These are phyloP conservation scores for Lepidium sativum DNA, from an alignment of 345 rosid genomes.

Conservation along the genomic window DNA sequence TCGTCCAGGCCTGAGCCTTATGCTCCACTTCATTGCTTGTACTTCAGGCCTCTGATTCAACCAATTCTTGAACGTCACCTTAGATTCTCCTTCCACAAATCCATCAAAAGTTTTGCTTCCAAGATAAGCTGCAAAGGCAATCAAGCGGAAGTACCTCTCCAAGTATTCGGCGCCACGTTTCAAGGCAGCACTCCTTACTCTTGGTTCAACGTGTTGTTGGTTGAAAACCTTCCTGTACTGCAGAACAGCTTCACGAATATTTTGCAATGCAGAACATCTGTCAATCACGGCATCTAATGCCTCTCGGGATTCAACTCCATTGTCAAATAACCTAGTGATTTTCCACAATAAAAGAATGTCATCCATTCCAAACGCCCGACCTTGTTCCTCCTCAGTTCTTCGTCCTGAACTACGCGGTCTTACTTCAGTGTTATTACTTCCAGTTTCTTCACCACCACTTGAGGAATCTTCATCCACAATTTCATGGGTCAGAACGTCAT, in stretches of 20 bases:
- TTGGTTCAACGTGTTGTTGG: conserved; percentile 87
- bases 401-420: conserved; percentile 26
- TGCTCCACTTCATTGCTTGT: conserved; percentile 98
- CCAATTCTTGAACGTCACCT: conserved; percentile 84
- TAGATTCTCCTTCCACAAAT: conserved; percentile 65
- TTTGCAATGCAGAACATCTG: conserved; percentile 93
- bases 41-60: conserved; percentile 85
- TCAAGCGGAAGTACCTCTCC: conserved; percentile 82
- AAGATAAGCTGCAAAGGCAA: conserved; percentile 95
- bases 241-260: conserved; percentile 91
- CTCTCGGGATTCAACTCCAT: conserved; percentile 86
- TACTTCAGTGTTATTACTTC: conserved; percentile 35
- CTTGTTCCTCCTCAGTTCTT: conserved; percentile 40
- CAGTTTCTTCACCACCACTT: conserved; percentile 88
- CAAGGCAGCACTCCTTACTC: conserved; percentile 83
- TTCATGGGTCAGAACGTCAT: conserved; percentile 48
- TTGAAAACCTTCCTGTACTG: conserved; percentile 77
- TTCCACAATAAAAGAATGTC: conserved; percentile 81
- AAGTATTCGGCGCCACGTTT: conserved; percentile 93
- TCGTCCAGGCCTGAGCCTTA: conserved; percentile 85
- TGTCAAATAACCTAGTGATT: conserved; percentile 86
- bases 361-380: conserved; percentile 77
- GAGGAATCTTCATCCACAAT: conserved; percentile 68
- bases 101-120: conserved; percentile 95
- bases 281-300: conserved; percentile 90